Conservation (phyloP, 2,329 filamentous ascomycete genomes). For the Harringtonia lauricola region DNA sequence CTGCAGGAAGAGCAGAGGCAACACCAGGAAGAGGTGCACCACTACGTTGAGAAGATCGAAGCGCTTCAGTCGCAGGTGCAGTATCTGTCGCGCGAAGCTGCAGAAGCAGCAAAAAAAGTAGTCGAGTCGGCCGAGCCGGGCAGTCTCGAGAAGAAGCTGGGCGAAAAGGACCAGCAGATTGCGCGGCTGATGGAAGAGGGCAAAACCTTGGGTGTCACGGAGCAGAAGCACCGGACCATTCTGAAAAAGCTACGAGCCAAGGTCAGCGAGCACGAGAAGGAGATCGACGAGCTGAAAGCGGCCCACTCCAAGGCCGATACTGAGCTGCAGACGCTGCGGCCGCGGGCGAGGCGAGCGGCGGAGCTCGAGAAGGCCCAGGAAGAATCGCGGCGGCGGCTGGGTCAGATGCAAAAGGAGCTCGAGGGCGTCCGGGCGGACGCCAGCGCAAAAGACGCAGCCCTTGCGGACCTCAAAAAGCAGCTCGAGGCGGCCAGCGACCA, state of each 20-base stretch:
- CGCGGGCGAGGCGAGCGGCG: conserved; percentile 36
- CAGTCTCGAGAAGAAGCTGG: conserved; percentile 65
- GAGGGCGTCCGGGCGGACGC: conserved; percentile 46
- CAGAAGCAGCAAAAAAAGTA: conserved; percentile 61
- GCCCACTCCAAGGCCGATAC: conserved; percentile 46
- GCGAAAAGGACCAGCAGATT: conserved; percentile 85
- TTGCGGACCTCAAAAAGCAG: conserved; percentile 59
- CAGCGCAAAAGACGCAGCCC: conserved; percentile 50
- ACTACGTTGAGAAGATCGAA: conserved; percentile 82
- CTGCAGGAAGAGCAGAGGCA: conserved; percentile 32
- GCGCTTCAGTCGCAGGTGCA: conserved; percentile 83
- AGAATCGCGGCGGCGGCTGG: conserved; percentile 42
- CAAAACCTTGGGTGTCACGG: conserved; percentile 72
- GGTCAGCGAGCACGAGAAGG: conserved; percentile 54
- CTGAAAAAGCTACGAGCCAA: conserved; percentile 72
- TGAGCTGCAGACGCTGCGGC: conserved; percentile 36
- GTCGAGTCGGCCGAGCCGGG: conserved; percentile 51
- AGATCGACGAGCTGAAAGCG: conserved; percentile 45
- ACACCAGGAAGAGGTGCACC: conserved; percentile 72
- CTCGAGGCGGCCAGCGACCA: conserved; percentile 56
- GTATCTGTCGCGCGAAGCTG: conserved; percentile 72
- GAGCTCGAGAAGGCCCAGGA: conserved; percentile 45
- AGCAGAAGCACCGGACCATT: conserved; percentile 71
- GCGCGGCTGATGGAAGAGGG: conserved; percentile 87
- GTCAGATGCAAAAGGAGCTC: conserved; percentile 44